Evolutionary conservation across 192 early-diverging fungal genomes (phyloP), one percentile per base, ranked within the genome.

Genomic region (Podila epicladia): DNA sequence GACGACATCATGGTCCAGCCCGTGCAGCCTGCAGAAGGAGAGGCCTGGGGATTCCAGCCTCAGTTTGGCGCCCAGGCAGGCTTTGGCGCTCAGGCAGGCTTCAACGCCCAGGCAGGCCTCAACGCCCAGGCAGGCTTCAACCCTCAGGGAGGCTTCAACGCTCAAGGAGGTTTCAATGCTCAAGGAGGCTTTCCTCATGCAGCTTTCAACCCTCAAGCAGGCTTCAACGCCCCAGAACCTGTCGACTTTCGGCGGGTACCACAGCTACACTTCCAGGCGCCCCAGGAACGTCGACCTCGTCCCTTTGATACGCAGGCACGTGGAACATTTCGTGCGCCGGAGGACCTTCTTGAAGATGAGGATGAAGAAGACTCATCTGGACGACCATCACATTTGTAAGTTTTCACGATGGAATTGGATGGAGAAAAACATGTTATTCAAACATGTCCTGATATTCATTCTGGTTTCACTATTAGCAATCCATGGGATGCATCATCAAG

Each of bases 1-100:
- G 38, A 50, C 8, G 64, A 75, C 48, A 55, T 11, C 60, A 62
- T 67, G 57, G 65, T 19, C 65, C 60, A 20, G 60, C 66, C 15
- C 4, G 63, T 22, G 12, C 66, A 68, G 22, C 19, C 67, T 15
- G 62, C 53, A 22, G 72, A 76, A 57, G 64, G 24, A 20, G 55
- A 38, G 12, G 53, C 59, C n/a, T 55, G 53, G 53, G 64, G 26
- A 26, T 29, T 65, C 38, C 64, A 38, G 31, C 38, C 38, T 19
- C 33, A 38, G 64, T 65, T 65, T 65, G 64, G 49, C 35, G 28
- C 35, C 28, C 64, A 65, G 24, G 53, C 17, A 9, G 38, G 26
- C 48, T 41, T 41, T 49, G 11, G 29, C 26, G 29, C 51, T 9
- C 51, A 53, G 51, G 51, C 51, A 7, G 51, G 50, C 50, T 22